Percentiles rank a stretch among this genome's conserved stretches.
phyloP scores from a whole-genome alignment of 2,329 filamentous ascomycete species.

The Apiospora pterosperma region DNA sequence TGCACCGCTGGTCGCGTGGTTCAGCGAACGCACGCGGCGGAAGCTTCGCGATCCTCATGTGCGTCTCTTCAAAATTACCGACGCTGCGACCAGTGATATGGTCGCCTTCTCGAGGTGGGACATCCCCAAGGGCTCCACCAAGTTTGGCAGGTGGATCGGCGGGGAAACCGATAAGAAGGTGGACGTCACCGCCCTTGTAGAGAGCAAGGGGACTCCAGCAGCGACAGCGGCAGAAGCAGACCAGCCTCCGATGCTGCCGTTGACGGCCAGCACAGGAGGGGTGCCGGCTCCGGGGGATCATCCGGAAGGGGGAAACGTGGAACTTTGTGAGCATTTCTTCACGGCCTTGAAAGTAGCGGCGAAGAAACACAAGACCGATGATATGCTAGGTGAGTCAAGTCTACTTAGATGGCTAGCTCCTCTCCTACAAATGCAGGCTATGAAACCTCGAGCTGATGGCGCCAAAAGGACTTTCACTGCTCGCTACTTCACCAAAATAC shows the following conservation, averaged over 20 bases:
- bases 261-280: slow-evolving; percentile 7
- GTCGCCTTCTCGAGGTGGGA: slow-evolving; percentile 32
- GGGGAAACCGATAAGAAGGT: slow-evolving; percentile 1
- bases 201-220: background rate
- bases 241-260: background rate
- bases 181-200: slow-evolving; percentile 11
- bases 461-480: slow-evolving; percentile 30
- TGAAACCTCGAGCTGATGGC: background rate
- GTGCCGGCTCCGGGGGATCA: slow-evolving; percentile 15
- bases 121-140: slow-evolving; percentile 22
- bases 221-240: slow-evolving; percentile 4
- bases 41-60: slow-evolving; percentile 25
- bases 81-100: slow-evolving; percentile 22
- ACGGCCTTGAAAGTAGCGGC: slow-evolving; percentile 18
- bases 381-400: slow-evolving; percentile 30
- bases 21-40: slow-evolving; percentile 20
- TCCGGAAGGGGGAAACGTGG: slow-evolving; percentile 28
- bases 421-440: background rate
- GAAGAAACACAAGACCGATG: slow-evolving; percentile 25
- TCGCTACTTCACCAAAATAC: slow-evolving; percentile 31
- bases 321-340: slow-evolving; percentile 26
- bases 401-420: background rate
- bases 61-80: slow-evolving; percentile 30
- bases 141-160: slow-evolving; percentile 19
- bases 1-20: slow-evolving; percentile 24